These are phyloP conservation scores for Leptodontidium sp. DNA, from an alignment of 2,329 filamentous ascomycete genomes.

Conservation along the genomic window DNA sequence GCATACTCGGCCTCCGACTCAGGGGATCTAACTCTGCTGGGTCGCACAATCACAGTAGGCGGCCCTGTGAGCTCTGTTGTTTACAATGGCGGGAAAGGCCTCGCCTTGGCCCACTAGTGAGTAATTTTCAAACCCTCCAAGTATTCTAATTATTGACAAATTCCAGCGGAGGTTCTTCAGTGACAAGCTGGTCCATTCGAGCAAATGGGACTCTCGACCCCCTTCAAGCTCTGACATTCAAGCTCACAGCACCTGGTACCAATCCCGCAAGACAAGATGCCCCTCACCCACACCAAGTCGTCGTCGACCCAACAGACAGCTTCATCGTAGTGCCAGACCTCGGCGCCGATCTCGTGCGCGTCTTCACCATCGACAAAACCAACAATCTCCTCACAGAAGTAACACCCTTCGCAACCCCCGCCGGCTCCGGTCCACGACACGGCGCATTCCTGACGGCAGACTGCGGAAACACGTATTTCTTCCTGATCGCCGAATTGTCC, in stretches of 20 bases:
- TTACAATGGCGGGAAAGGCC: slow-evolving; percentile 53
- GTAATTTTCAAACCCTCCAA: not conserved
- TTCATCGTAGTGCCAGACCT: slow-evolving; percentile 62
- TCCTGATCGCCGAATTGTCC: slow-evolving; percentile 57
- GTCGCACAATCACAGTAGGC: slow-evolving; percentile 51
- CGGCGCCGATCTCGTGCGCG: slow-evolving; percentile 57
- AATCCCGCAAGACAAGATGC: slow-evolving; percentile 52
- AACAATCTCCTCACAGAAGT: slow-evolving; percentile 48
- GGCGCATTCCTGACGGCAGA: slow-evolving; percentile 53
- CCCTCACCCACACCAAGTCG: slow-evolving; percentile 59
- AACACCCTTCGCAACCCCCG: slow-evolving; percentile 47
- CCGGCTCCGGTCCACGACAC: slow-evolving; percentile 62
- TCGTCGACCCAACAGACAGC: slow-evolving; percentile 59
- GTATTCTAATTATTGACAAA: not conserved
- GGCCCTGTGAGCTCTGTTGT: slow-evolving; percentile 49
- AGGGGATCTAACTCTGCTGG: slow-evolving; percentile 52
- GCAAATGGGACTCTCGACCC: slow-evolving; percentile 32
- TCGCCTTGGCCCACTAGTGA: slow-evolving; percentile 46
- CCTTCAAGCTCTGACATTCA: slow-evolving; percentile 54
- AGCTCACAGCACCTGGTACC: slow-evolving; percentile 48
- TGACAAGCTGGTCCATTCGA: slow-evolving; percentile 50
- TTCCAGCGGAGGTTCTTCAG: slow-evolving; percentile 36
- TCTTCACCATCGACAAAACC: slow-evolving; percentile 51
- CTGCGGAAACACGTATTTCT: slow-evolving; percentile 45
- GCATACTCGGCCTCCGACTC: slow-evolving; percentile 47